phyloP scores from a whole-genome alignment of 306 rosid genomes.

The Rosa lucieae region DNA sequence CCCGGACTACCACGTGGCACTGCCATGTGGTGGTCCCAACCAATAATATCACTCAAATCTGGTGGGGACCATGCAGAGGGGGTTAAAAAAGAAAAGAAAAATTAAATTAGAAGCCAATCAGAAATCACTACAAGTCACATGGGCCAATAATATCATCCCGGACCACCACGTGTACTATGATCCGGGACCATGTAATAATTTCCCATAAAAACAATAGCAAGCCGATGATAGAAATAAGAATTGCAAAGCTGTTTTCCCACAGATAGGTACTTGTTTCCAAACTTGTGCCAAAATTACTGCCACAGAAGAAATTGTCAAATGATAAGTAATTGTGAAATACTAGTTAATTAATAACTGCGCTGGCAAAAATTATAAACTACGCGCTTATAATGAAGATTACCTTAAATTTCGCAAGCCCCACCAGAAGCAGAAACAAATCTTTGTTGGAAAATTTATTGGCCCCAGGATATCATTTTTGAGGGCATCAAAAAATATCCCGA shows the following conservation, averaged over 20 bases:
- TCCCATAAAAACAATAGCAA: slow-evolving; percentile 17
- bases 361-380: background rate
- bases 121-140: no score
- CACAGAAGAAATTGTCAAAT: background rate
- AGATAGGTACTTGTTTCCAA: background rate
- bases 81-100: no score
- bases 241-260: slow-evolving; percentile 6
- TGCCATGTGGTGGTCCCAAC: no score
- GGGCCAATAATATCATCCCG: no score
- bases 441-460: background rate
- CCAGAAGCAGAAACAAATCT: slow-evolving; percentile 2
- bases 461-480: background rate
- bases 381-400: background rate
- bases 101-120: no score
- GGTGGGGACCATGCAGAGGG: no score
- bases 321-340: background rate
- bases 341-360: background rate
- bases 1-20: no score
- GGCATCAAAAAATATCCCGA: slow-evolving; percentile 15
- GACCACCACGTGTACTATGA: no score
- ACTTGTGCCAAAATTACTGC: slow-evolving; percentile 18
- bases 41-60: no score
- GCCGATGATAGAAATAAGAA: background rate
- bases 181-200: no score
- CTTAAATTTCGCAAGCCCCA: slow-evolving; percentile 19